Evolutionary conservation across 2,329 filamentous ascomycete species (phyloP), one percentile per base, ranked within the genome.

Genomic region (Neopestalotiopsis sp.): DNA sequence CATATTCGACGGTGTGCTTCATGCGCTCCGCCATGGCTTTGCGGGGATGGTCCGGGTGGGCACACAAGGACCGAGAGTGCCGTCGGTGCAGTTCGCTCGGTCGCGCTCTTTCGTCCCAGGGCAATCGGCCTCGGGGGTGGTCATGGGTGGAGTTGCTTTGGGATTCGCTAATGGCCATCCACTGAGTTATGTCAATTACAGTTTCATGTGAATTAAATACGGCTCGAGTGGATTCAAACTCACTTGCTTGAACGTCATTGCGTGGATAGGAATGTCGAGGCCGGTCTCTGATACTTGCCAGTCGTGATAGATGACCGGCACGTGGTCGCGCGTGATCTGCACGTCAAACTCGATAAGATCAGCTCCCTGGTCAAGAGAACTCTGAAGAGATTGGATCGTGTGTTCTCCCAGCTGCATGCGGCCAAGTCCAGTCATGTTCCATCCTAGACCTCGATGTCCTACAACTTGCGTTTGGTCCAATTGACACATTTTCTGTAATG

Each of bases 381-480:
- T 67, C n/a, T 62, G 38, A 12, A 67, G 66, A 61, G 66, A 67
- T 40, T 67, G 66, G 7, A 67, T 42, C 0, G 66, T 67, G n/a
- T 67, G 66, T 24, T 67, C 66, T 60, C 66, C 66, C 14, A 67
- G 61, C 42, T 67, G 66, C 57, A 67, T 62, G 9, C 66, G 66
- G 3, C 42, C 40, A 34, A 57, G 59, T 28, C 45, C 45, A 13
- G 57, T n/a, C 28, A 52, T 56, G 24, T 67, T 67, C 66, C 57
- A 67, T 20, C 66, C 66, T 2, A 67, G 28, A 10, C 66, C 66
- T 56, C 69, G 69, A 58, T 70, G 69, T 10, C 57, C 69, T 20
- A 68, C 65, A n/a, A 70, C 63, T 30, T 70, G 69, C 10, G 69
- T 66, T 10, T 34, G 38, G 6, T 61, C 13, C 12, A 42, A 56